Evolutionary conservation across 176 grass and related monocot species (phyloP), one percentile per base, ranked within the genome.

Genomic region (Musa troglodytarum): DNA sequence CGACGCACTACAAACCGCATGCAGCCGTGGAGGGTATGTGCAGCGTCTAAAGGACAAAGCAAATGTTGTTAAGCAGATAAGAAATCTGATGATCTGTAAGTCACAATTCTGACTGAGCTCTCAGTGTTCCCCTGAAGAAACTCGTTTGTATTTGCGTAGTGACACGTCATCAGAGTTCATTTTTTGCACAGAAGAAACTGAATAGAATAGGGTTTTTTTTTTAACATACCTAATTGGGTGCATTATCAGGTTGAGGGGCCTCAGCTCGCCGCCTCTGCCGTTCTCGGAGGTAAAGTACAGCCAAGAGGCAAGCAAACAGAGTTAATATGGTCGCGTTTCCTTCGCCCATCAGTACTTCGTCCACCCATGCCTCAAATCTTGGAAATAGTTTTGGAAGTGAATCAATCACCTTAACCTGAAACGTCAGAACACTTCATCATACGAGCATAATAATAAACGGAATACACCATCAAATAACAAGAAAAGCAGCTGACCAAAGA

Each of bases 311-410:
- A 85, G 86, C 90, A 65, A 91, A 89, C 9, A 99, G 88, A 14
- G 95, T 99, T 69, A 99, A 82, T 83, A 99, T 94, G 6, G 90
- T 92, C 56, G 86, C 86, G 26, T 99, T 99, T 25, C 90, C 95
- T 91, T 99, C 95, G 70, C 94, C 90, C 86, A 99, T 78, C 17
- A 99, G 79, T 52, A 99, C 84, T 87, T 90, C 90, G 66, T 99
- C 95, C n/a, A 99, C 88, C 95, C 90, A 92, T 74, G 87, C 88
- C 84, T 94, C 78, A 66, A 99, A 64, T 68, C 86, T 84, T 50
- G 90, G 95, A 63, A 82, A 99, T 52, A 90, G 77, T 58, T 99
- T 90, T 50, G 95, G 95, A 17, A 99, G 78, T 66, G 86, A 88
- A 89, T 99, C 95, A 76, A 99, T 99, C 69, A 86, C 85, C 74